phyloP scores from a whole-genome alignment of 2,329 filamentous ascomycete genomes.

The Pestalotiopsis sp. region DNA sequence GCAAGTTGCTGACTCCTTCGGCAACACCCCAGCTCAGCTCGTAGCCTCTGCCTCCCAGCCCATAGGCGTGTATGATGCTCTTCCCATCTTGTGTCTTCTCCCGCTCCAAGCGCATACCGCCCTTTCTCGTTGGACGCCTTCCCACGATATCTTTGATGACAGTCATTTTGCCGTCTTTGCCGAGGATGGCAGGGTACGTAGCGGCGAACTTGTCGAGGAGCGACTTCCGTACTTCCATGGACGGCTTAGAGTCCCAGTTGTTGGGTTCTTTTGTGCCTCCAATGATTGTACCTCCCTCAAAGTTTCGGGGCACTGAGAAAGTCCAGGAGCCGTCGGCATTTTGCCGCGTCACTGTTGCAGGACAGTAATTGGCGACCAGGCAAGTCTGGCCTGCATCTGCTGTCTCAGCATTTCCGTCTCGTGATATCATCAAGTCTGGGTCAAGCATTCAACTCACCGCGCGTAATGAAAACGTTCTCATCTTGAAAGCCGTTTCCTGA shows the following conservation, averaged over 20 bases:
- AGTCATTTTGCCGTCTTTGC: slow-evolving; percentile 27
- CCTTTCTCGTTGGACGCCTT: slow-evolving; percentile 46
- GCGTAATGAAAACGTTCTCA: slow-evolving; percentile 43
- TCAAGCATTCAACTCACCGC: slow-evolving; percentile 32
- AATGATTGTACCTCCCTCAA: slow-evolving; percentile 66
- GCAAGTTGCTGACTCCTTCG: slow-evolving; percentile 46
- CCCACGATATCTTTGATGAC: slow-evolving; percentile 48
- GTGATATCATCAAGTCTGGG: not conserved
- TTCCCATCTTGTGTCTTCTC: slow-evolving; percentile 38
- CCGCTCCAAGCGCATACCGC: slow-evolving; percentile 55
- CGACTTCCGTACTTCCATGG: slow-evolving; percentile 43
- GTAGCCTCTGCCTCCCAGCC: slow-evolving; percentile 62
- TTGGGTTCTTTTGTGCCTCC: slow-evolving; percentile 67
- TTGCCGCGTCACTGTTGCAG: slow-evolving; percentile 57
- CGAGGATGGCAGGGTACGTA: slow-evolving; percentile 31
- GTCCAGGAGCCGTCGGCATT: slow-evolving; percentile 65
- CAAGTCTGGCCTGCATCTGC: slow-evolving; percentile 45
- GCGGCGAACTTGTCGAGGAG: slow-evolving; percentile 44
- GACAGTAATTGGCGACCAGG: slow-evolving; percentile 39
- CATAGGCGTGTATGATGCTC: slow-evolving; percentile 58
- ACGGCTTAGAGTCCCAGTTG: slow-evolving; percentile 56
- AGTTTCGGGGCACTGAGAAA: slow-evolving; percentile 64
- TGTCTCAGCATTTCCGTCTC: not conserved
- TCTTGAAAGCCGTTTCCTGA: slow-evolving; percentile 49
- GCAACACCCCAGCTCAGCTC: slow-evolving; percentile 65